Base-by-base conservation (phyloP, 225 moss, liverwort and hornwort species). In the Bryum argenteum region DNA sequence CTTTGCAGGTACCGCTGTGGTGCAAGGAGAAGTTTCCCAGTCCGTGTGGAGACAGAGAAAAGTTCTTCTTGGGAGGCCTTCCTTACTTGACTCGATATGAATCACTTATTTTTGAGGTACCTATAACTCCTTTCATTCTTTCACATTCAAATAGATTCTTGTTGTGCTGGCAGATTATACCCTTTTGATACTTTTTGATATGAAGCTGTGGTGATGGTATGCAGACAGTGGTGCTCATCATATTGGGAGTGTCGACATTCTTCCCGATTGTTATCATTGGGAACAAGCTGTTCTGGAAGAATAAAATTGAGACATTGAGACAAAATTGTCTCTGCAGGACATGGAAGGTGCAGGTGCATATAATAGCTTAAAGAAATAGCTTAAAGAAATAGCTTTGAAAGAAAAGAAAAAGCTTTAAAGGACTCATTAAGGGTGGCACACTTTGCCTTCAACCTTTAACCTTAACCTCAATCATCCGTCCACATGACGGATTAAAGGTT, bases 1-100 rank as follows among this genome's bases (percentile, higher is more conserved):
- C 18, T 17, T 41, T 81, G 65, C 74, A 94, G 94, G 95, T 98
- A 41, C 97, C 97, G 28, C 84, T 98, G n/a, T 98, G 97, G 97
- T 98, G 97, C 63, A 85, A 85, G 74, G 94, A 76, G 23, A 63
- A 73, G 0, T 91, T 87, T 40, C 94, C 97, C 8, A 76, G 76
- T 14, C 97, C 97, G 4, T 98, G 97, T 76, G 97, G 97, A 70
- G 75, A 86, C 0, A 90, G 76, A 51, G 72, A 73, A 0, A 72
- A 78, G 54, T 98, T 73, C 77, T 98, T 61, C 43, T 67, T 98
- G 7, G 97, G 97, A 22, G 94, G 74, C 7, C 71, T 98, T 73
- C 97, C 97, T 55, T 92, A 88, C 71, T 76, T 98, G 66, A 76
- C 92, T 38, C 88, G 97, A 76, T 76, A 75, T 18, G 82, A 89